Evolutionary conservation across 306 rosid genomes (phyloP).

Genomic region (Cucumis cinereus): DNA sequence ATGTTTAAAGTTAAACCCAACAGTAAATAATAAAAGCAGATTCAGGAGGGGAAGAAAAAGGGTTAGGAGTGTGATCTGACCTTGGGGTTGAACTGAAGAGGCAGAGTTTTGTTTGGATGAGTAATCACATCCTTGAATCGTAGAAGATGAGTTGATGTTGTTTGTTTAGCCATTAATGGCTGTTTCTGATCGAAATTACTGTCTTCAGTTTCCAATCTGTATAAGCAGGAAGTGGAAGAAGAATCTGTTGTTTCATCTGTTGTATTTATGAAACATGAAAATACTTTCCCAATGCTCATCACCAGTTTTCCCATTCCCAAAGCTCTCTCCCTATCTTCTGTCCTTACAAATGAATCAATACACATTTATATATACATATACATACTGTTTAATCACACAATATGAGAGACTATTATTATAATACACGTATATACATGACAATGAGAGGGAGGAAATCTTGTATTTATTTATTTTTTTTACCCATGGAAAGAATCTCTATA

Average conservation of each 20-base stretch:
- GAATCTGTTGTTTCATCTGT: conserved; percentile 23
- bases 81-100: conserved; percentile 77
- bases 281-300: conserved; percentile 28
- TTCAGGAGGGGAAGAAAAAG: too few relatives aligned
- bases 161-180: conserved; percentile 32
- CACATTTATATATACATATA: too few relatives aligned
- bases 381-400: not conserved
- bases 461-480: too few relatives aligned
- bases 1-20: too few relatives aligned
- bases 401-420: too few relatives aligned
- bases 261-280: conserved; percentile 41
- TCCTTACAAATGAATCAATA: not conserved
- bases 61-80: conserved; percentile 13
- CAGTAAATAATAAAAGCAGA: too few relatives aligned
- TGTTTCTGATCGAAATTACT: conserved; percentile 33
- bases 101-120: conserved; percentile 51
- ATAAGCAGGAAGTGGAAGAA: conserved; percentile 47
- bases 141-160: conserved; percentile 17
- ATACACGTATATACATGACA: too few relatives aligned
- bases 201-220: conserved; percentile 32
- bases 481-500: too few relatives aligned
- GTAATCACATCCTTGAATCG: conserved; percentile 55
- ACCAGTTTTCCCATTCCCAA: conserved; percentile 49
- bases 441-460: too few relatives aligned
- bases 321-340: not conserved